Evolutionary conservation across 768 basidiomycete species (phyloP).

Genomic region (Exidia glandulosa): DNA sequence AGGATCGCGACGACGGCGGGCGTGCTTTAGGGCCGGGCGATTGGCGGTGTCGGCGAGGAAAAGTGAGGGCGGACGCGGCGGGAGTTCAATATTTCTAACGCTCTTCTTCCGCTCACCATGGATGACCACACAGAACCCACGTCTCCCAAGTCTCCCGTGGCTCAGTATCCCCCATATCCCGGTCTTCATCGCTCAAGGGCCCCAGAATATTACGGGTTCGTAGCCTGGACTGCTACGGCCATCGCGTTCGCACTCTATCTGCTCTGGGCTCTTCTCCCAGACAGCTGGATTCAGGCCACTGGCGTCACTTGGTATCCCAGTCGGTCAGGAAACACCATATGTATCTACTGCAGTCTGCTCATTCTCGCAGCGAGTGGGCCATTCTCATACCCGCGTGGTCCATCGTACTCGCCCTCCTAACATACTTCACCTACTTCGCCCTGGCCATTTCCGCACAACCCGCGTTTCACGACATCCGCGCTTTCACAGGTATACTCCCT

Average conservation of each 20-base stretch:
- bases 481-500: slow-evolving; percentile 43
- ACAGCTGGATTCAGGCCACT: slow-evolving; percentile 48
- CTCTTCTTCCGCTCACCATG: not conserved
- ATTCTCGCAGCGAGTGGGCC: slow-evolving; percentile 62
- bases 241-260: slow-evolving; percentile 59
- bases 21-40: not conserved
- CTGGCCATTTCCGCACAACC: slow-evolving; percentile 66
- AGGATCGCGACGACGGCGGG: too few relatives aligned
- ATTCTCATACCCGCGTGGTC: slow-evolving; percentile 72
- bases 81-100: not conserved
- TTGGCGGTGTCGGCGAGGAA: not conserved
- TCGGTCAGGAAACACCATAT: slow-evolving; percentile 34
- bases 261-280: slow-evolving; percentile 73
- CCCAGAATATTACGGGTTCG: slow-evolving; percentile 85
- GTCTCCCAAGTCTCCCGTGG: slow-evolving; percentile 34
- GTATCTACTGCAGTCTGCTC: not conserved
- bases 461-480: slow-evolving; percentile 48
- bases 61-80: not conserved
- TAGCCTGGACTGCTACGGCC: slow-evolving; percentile 70
- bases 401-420: slow-evolving; percentile 55
- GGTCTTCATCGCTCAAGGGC: slow-evolving; percentile 51
- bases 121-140: slow-evolving; percentile 21
- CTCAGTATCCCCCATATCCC: slow-evolving; percentile 28
- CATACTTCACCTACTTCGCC: slow-evolving; percentile 68
- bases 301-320: slow-evolving; percentile 85